A percentile compares a stretch with the other conserved stretches of the same genome.
These are phyloP conservation scores for Excoecaria agallocha DNA, from an alignment of 345 rosid genomes.

Conservation along the genomic window DNA sequence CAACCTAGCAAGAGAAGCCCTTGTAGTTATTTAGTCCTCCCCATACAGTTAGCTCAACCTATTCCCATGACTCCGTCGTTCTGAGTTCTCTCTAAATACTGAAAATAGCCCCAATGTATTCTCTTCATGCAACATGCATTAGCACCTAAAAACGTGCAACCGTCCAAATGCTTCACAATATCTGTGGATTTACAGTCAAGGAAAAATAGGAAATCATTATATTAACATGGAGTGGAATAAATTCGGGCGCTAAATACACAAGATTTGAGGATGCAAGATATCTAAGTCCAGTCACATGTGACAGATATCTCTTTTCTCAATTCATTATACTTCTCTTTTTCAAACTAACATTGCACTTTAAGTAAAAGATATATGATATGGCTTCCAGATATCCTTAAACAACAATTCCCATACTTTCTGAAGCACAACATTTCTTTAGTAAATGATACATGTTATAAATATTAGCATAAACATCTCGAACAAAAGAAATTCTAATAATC, in stretches of 20 bases:
- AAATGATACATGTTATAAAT: background rate
- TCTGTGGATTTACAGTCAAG: background rate
- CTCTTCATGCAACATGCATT: constrained; percentile 81
- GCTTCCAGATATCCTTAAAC: background rate
- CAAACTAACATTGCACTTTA: too few species aligned
- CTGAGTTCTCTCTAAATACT: constrained; percentile 68
- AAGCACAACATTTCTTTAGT: background rate
- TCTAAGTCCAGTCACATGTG: background rate
- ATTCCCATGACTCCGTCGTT: constrained; percentile 73
- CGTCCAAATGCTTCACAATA: background rate
- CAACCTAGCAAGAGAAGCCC: constrained; percentile 16
- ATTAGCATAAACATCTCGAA: background rate
- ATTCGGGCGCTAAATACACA: too few species aligned
- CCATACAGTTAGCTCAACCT: constrained; percentile 76
- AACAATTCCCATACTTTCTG: background rate
- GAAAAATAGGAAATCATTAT: background rate
- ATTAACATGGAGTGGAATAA: background rate
- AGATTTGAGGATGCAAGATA: background rate
- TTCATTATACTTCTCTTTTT: too few species aligned
- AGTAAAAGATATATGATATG: too few species aligned
- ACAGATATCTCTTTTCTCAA: too few species aligned
- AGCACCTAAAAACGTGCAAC: constrained; percentile 69
- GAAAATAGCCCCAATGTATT: constrained; percentile 76
- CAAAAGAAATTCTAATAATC: constrained; percentile 2
- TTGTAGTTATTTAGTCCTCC: constrained; percentile 59